Evolutionary conservation across 257 asterid species (phyloP), one percentile per base, ranked within the genome.

Genomic region (Sherardia arvensis): DNA sequence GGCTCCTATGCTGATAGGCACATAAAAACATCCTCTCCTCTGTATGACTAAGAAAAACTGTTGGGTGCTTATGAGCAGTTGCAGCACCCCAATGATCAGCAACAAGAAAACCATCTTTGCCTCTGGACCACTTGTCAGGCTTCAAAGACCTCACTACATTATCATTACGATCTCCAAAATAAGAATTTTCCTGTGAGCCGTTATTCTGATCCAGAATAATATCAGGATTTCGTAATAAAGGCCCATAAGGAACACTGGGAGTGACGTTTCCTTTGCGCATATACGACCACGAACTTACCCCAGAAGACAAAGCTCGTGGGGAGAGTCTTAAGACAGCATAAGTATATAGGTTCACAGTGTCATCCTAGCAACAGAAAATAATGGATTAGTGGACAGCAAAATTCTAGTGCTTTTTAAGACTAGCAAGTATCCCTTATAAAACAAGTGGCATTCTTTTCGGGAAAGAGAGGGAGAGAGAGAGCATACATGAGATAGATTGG

Each of bases 81-180:
- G 83, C 92, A 72, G 83, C 71, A 68, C 96, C 96, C 99, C 97
- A 93, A 64, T 75, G n/a, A 79, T 93, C 85, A n/a, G 95, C 81
- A 61, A 76, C 79, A 70, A 93, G 96, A 74, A 93, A 90, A 29
- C 95, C 96, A 28, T 84, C 92, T 78, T 90, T 87, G 63, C 86
- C 94, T 73, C 84, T 90, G 49, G 91, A 87, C 99, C 99, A 93
- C 78, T 85, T 83, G 56, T 78, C 85, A 76, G 73, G 77, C 73
- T 93, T 95, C 79, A 87, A 83, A 58, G 99, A 97, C 86, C 97
- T 87, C 80, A 90, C 75, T 48, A 87, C 81, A 76, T 84, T 87
- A 80, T 85, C 81, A 66, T 62, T 74, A 56, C 75, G 83, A 62
- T 76, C 74, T 67, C 87, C 85, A 56, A 76, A 73, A 1, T 80